These are phyloP conservation scores for Raphanus raphanistrum DNA, from an alignment of 345 rosid species.

Conservation along the genomic window DNA sequence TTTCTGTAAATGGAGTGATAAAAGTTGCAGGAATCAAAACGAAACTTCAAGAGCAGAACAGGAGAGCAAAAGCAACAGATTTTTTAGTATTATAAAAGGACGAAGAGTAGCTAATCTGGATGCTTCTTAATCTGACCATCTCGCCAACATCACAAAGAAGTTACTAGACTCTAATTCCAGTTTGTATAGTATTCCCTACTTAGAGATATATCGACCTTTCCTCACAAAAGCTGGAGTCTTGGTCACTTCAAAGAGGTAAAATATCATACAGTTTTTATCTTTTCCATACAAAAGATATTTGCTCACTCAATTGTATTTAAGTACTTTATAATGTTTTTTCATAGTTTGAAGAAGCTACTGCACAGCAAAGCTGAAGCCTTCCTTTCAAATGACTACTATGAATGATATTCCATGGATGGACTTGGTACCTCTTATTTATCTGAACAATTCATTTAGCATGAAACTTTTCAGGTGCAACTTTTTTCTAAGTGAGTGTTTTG, in stretches of 20 bases:
- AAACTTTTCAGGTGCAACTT: background rate
- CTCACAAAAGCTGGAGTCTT: background rate
- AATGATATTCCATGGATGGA: slow-evolving; percentile 90
- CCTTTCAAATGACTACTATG: slow-evolving; percentile 85
- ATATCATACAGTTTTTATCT: slow-evolving; percentile 1
- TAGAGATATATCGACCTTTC: slow-evolving; percentile 48
- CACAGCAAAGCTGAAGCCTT: slow-evolving; percentile 85
- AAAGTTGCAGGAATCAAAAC: too few species aligned
- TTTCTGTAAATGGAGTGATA: too few species aligned
- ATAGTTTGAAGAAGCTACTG: slow-evolving; percentile 39
- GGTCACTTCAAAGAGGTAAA: background rate
- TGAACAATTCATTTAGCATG: background rate
- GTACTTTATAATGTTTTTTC: background rate
- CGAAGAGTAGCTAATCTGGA: slow-evolving; percentile 52
- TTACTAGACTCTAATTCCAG: slow-evolving; percentile 44
- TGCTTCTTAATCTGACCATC: slow-evolving; percentile 38
- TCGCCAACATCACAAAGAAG: slow-evolving; percentile 34
- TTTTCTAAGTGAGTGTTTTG: background rate
- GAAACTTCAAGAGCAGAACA: slow-evolving; percentile 3
- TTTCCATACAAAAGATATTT: background rate
- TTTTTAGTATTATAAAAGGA: slow-evolving; percentile 78
- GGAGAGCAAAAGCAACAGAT: slow-evolving; percentile 66
- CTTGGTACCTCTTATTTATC: slow-evolving; percentile 50
- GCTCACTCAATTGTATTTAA: slow-evolving; percentile 22
- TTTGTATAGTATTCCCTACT: slow-evolving; percentile 65